Base-by-base conservation (phyloP, 495 filamentous ascomycete genomes). In the Hypoxylon lienhwacheense region DNA sequence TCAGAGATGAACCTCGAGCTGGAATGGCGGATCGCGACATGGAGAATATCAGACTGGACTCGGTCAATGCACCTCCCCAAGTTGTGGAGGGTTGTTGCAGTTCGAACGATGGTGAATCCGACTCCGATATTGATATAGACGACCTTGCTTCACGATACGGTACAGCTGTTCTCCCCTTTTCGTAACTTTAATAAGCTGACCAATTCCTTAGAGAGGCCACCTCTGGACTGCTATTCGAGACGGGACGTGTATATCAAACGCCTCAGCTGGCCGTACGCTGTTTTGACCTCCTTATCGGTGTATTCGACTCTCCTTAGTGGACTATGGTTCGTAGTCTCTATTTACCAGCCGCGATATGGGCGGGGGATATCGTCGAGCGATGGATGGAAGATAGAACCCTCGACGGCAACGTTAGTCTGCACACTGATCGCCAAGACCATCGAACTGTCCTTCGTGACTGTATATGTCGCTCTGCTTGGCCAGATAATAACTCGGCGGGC, bases 391-490 rank as follows among this genome's bases (percentile, higher is more conserved):
- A 36, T 90, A 14, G 70, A 69, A 0, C 76, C 80, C 0, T 74
- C 79, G 0, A 84, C 79, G 0, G 86, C 86, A 0, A 81, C 77
- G 24, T 50, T 87, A 6, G 61, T 90, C 1, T 85, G 77, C 42
- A 76, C 84, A 0, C 64, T 86, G 11, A 73, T 88, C 46, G 85
- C 86, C 1, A 90, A 89, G 68, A 82, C 81, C 0, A 87, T 90
- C 41, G 88, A 91, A 67, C 62, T 88, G 55, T 79, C 84, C 0
- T 91, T 89, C 62, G 86, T 90, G 12, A 88, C 88, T 0, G 84
- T 89, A 1, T 87, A 87, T 53, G 85, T 91, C 2, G 79, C 84
- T 0, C 85, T 87, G 33, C 60, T 90, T 2, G 88, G 87, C 0
- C 88, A 91, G 71, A 78, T 85, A 2, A 67, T 91, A 7, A 86